Evolutionary conservation across 208 protist species (phyloP).

Genomic region (Leishmania arabica): DNA sequence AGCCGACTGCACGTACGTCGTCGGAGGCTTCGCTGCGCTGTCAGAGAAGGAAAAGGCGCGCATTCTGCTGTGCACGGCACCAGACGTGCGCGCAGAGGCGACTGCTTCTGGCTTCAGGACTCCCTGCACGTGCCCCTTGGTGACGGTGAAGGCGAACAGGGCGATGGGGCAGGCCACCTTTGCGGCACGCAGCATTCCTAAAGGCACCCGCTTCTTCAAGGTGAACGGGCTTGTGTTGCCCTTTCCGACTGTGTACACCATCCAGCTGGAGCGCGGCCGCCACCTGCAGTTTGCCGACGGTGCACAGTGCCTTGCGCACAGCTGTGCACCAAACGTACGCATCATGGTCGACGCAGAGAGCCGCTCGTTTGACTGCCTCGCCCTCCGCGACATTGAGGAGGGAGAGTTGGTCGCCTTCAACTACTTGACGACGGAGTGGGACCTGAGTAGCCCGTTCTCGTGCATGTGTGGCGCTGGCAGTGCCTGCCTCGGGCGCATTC

Average conservation of each 20-base stretch:
- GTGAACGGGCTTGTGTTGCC: conserved; percentile 76
- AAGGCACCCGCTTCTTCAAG: conserved; percentile 72
- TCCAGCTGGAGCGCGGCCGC: conserved; percentile 58
- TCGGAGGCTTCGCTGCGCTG: conserved; percentile 61
- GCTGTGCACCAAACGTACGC: conserved; percentile 83
- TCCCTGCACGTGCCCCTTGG: conserved; percentile 52
- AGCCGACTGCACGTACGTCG: conserved; percentile 36
- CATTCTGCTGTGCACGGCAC: conserved; percentile 55
- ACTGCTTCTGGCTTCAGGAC: conserved; percentile 55
- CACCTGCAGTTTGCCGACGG: conserved; percentile 86
- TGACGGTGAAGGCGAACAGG: conserved; percentile 65
- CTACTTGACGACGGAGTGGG: conserved; percentile 90
- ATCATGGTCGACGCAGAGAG: conserved; percentile 68
- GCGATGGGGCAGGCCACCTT: conserved; percentile 87
- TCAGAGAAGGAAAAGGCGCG: conserved; percentile 45
- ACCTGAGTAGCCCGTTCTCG: conserved; percentile 84
- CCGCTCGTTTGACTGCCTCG: conserved; percentile 64
- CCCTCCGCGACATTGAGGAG: conserved; percentile 67
- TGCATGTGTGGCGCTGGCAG: conserved; percentile 59
- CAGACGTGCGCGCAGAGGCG: conserved; percentile 58
- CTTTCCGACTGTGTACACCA: conserved; percentile 85
- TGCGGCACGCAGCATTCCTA: conserved; percentile 50
- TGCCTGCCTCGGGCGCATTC: conserved; percentile 69
- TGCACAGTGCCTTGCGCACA: conserved; percentile 89
- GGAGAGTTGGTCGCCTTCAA: conserved; percentile 89